Conservation (phyloP, 73 alveolate genomes). For the Paramecium bursaria region DNA sequence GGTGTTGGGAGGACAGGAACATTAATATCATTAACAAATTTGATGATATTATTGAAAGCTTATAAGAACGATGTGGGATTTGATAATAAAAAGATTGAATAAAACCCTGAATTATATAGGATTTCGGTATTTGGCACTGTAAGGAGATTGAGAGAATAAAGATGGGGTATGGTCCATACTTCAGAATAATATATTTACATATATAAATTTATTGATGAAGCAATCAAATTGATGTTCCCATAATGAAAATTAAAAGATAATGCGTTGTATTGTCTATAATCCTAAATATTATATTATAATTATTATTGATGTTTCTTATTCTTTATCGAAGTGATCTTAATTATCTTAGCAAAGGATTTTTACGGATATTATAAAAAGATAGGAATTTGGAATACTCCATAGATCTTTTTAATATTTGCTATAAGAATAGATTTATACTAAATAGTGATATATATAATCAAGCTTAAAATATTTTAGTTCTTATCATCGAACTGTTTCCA, state of each 20-base stretch:
- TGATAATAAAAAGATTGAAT: constrained; percentile 5
- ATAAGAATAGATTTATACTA: no score
- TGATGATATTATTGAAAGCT: constrained; percentile 22
- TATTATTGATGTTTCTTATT: no score
- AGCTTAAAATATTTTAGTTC: neutral
- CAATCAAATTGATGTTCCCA: constrained; percentile 55
- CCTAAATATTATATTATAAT: no score
- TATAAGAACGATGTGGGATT: constrained; percentile 20
- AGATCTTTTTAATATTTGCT: neutral
- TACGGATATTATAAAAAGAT: no score
- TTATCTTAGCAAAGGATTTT: no score
- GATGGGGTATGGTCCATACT: constrained; percentile 93
- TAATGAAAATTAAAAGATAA: constrained; percentile 19
- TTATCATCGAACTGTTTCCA: neutral
- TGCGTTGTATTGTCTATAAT: no score
- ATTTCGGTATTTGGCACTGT: constrained; percentile 90
- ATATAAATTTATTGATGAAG: constrained; percentile 78
- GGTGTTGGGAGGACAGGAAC: constrained; percentile 99
- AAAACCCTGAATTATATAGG: constrained; percentile 75
- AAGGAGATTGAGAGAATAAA: constrained; percentile 94
- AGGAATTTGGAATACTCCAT: no score
- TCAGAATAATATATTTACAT: constrained; percentile 86
- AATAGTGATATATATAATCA: no score
- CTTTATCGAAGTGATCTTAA: no score
- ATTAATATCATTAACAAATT: constrained; percentile 78